phyloP scores from a whole-genome alignment of 108 stramenopile genomes.

The Stephanodiscus triporus region DNA sequence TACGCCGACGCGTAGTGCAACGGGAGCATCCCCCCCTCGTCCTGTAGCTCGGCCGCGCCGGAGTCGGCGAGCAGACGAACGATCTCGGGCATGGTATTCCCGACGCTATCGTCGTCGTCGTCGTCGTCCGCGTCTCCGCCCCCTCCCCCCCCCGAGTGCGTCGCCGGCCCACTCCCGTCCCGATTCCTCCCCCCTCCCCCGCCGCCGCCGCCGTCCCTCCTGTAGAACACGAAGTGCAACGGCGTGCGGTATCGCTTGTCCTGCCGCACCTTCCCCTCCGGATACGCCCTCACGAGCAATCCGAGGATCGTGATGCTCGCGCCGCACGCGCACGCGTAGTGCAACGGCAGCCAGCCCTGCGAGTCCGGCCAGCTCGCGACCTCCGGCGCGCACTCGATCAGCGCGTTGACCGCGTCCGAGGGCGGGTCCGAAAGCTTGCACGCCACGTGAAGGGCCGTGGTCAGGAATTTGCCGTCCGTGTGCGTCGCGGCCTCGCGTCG shows the following conservation, averaged over 20 bases:
- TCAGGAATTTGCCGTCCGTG: slow-evolving; percentile 24
- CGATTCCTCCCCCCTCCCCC: neutral
- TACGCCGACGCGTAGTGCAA: slow-evolving; percentile 88
- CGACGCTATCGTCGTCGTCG: slow-evolving; percentile 28
- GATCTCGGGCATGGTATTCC: slow-evolving; percentile 41
- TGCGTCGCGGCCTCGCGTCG: slow-evolving; percentile 36
- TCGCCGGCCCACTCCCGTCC: neutral
- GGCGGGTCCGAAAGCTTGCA: slow-evolving; percentile 72
- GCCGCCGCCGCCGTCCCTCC: slow-evolving; percentile 16
- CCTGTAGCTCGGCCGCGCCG: slow-evolving; percentile 52
- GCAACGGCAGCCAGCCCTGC: slow-evolving; percentile 81
- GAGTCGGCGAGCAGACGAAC: slow-evolving; percentile 44
- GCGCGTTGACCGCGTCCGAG: slow-evolving; percentile 53
- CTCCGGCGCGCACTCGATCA: slow-evolving; percentile 62
- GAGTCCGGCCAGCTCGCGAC: slow-evolving; percentile 62
- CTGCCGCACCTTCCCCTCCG: slow-evolving; percentile 32
- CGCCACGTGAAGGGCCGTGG: slow-evolving; percentile 59
- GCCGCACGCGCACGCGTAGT: slow-evolving; percentile 55
- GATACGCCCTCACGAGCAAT: slow-evolving; percentile 25
- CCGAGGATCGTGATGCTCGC: slow-evolving; percentile 31
- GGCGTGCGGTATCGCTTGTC: slow-evolving; percentile 48
- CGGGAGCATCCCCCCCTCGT: slow-evolving; percentile 65
- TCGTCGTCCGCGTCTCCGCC: neutral
- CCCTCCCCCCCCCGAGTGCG: neutral
- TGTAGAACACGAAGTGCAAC: slow-evolving; percentile 49